phyloP scores from a whole-genome alignment of 345 rosid genomes.

The Turnera subulata region DNA sequence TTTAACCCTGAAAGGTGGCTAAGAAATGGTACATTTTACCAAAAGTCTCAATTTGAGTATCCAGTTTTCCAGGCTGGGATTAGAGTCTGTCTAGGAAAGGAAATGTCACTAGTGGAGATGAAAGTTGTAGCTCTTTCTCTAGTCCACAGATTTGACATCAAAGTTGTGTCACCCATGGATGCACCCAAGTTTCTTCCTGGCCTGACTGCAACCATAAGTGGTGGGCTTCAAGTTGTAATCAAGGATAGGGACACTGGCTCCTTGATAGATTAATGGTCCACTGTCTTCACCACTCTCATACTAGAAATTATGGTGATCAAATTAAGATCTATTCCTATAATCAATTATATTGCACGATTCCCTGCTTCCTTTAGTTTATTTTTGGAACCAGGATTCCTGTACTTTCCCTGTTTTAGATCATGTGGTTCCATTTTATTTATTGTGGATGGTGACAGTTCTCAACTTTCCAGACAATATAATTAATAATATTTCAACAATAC shows the following conservation, averaged over 20 bases:
- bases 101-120: conserved; percentile 50
- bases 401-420: background rate
- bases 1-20: conserved; percentile 82
- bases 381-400: too few species aligned
- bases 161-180: conserved; percentile 23
- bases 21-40: conserved; percentile 33
- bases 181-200: conserved; percentile 17
- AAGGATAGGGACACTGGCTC: conserved; percentile 2
- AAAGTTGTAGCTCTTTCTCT: conserved; percentile 32
- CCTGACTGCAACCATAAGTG: conserved; percentile 23
- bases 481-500: too few species aligned
- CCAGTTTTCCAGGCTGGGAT: conserved; percentile 74
- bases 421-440: too few species aligned
- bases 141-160: conserved; percentile 24
- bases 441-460: too few species aligned
- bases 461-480: too few species aligned
- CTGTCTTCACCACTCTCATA: background rate
- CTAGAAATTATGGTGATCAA: background rate
- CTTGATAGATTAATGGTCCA: too few species aligned
- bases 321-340: background rate
- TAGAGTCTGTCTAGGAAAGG: conserved; percentile 76
- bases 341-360: background rate
- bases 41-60: conserved; percentile 53
- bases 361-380: too few species aligned
- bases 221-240: conserved; percentile 18